Evolutionary conservation across 2,329 filamentous ascomycete genomes (phyloP).

Genomic region (Plenodomus lindquistii): DNA sequence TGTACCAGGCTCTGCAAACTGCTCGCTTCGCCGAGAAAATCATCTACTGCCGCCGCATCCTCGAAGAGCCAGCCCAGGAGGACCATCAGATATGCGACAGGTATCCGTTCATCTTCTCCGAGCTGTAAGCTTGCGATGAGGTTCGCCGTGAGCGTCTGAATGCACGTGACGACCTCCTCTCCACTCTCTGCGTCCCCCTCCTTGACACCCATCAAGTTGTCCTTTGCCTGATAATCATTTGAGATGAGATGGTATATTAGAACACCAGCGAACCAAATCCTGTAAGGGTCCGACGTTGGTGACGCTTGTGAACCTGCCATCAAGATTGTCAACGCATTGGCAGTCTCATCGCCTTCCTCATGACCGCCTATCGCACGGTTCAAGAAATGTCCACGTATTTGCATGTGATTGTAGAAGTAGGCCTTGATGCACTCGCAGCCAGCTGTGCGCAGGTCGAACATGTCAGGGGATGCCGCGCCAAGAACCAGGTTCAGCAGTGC

Average conservation of each 20-base stretch:
- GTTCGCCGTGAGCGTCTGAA: conserved; percentile 85
- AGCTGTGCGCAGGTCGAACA: conserved; percentile 80
- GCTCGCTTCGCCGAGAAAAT: conserved; percentile 89
- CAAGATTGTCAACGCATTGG: conserved; percentile 85
- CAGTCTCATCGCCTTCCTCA: conserved; percentile 75
- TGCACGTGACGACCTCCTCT: conserved; percentile 92
- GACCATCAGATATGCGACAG: conserved; percentile 86
- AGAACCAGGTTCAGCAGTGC: conserved; percentile 83
- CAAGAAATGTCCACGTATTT: conserved; percentile 84
- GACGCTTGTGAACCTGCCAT: conserved; percentile 67
- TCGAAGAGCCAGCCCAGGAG: conserved; percentile 90
- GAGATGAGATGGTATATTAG: conserved; percentile 84
- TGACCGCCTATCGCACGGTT: conserved; percentile 88
- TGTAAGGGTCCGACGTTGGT: conserved; percentile 76
- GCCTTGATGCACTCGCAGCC: conserved; percentile 91
- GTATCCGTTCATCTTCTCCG: conserved; percentile 75
- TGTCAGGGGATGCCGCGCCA: conserved; percentile 64
- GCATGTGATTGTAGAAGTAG: conserved; percentile 81
- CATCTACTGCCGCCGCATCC: conserved; percentile 86
- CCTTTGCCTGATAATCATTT: conserved; percentile 79
- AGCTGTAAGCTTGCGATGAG: conserved; percentile 78
- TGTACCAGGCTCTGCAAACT: conserved; percentile 87
- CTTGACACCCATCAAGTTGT: conserved; percentile 75
- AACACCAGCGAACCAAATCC: conserved; percentile 85
- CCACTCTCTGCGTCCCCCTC: conserved; percentile 88